Evolutionary conservation across 2,329 filamentous ascomycete genomes (phyloP).

Genomic region (Talaromyces sp.): DNA sequence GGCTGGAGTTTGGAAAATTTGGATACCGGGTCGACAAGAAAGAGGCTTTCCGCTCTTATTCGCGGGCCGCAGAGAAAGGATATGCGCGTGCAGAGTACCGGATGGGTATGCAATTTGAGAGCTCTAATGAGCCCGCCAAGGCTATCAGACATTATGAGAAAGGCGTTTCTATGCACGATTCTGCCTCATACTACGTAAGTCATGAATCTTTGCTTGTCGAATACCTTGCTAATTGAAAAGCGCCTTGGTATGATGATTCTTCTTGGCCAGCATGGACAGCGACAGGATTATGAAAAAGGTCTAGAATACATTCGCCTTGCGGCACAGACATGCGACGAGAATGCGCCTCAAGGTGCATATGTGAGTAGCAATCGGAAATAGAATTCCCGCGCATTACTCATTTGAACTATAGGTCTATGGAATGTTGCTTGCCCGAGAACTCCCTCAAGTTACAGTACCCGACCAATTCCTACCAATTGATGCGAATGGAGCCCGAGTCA

Average conservation of each 20-base stretch:
- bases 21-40: conserved; percentile 87
- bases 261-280: conserved; percentile 86
- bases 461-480: conserved; percentile 68
- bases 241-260: conserved; percentile 97
- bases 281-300: conserved; percentile 72
- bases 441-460: conserved; percentile 85
- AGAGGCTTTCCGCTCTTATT: conserved; percentile 86
- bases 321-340: conserved; percentile 86
- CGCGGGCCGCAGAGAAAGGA: conserved; percentile 77
- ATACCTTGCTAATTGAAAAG: conserved; percentile 42
- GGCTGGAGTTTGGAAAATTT: conserved; percentile 97
- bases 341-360: conserved; percentile 93
- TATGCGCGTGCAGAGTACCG: conserved; percentile 90
- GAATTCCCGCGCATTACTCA: neutral
- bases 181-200: conserved; percentile 69
- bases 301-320: conserved; percentile 79
- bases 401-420: conserved; percentile 62
- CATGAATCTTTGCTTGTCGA: conserved; percentile 4
- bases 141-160: conserved; percentile 86
- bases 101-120: conserved; percentile 97
- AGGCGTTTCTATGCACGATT: conserved; percentile 76
- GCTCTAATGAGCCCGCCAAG: conserved; percentile 86
- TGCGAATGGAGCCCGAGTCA: conserved; percentile 70
- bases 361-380: conserved; percentile 33
- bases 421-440: conserved; percentile 85